Percentiles rank a stretch among this genome's conserved stretches.
These are phyloP conservation scores for Sinapis alba DNA, from an alignment of 441 rosid species.

Conservation along the genomic window DNA sequence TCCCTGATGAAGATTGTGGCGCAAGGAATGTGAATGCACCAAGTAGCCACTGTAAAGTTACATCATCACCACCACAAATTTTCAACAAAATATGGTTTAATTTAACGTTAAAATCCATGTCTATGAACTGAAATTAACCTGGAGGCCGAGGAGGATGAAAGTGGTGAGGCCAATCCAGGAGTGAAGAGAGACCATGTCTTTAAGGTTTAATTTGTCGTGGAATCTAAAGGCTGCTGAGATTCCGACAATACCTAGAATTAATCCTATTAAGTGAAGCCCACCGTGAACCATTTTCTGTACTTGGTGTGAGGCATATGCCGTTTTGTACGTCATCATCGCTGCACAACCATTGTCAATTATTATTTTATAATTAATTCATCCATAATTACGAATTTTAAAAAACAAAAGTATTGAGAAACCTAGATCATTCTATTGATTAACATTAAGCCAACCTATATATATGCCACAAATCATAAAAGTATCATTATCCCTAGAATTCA, in stretches of 20 bases:
- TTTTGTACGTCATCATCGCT: conserved; percentile 93
- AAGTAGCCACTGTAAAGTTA: conserved; percentile 58
- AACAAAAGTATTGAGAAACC: not conserved
- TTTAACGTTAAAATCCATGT: not conserved
- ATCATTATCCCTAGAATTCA: too few relatives aligned
- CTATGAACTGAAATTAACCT: conserved; percentile 46
- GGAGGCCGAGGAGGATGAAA: conserved; percentile 63
- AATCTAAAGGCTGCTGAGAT: conserved; percentile 72
- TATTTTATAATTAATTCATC: not conserved
- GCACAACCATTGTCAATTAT: conserved; percentile 15
- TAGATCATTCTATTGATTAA: not conserved
- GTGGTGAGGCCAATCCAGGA: conserved; percentile 85
- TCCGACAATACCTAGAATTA: conserved; percentile 69
- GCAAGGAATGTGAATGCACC: conserved; percentile 57
- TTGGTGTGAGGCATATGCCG: conserved; percentile 38
- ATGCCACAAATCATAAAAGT: not conserved
- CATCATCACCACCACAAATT: conserved; percentile 3
- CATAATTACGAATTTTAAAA: not conserved
- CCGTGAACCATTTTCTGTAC: conserved; percentile 58
- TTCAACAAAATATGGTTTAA: not conserved
- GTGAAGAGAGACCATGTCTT: conserved; percentile 67
- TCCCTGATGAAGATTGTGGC: conserved; percentile 13
- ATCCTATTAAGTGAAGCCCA: conserved; percentile 57
- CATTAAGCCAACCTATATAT: not conserved
- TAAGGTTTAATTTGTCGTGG: conserved; percentile 53